A percentile compares a stretch with the other conserved stretches of the same genome.
Evolutionary conservation across 345 rosid species (phyloP).

Genomic region (Balakata baccata): DNA sequence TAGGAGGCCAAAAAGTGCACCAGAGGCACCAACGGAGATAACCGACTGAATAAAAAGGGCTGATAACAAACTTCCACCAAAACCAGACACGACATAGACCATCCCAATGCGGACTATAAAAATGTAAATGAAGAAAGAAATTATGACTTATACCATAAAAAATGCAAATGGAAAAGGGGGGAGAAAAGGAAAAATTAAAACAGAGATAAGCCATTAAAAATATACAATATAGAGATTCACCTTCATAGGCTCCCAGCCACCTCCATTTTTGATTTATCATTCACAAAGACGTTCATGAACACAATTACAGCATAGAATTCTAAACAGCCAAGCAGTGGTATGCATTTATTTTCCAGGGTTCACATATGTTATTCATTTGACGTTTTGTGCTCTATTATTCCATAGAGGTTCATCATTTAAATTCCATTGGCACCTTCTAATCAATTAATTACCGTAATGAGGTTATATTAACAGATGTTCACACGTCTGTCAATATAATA

Average conservation of each 20-base stretch:
- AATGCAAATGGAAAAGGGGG: neutral
- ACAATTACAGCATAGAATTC: neutral
- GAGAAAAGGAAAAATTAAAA: neutral
- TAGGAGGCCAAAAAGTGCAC: constrained; percentile 90
- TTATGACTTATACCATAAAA: neutral
- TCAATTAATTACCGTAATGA: neutral
- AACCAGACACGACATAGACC: constrained; percentile 82
- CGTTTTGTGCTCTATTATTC: neutral
- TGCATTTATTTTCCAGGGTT: neutral
- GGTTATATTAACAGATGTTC: neutral
- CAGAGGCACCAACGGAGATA: constrained; percentile 96
- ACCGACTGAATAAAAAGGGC: constrained; percentile 73
- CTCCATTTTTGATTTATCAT: neutral
- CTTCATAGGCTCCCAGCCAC: neutral
- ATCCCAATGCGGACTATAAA: constrained; percentile 65
- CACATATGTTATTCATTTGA: neutral
- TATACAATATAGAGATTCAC: neutral
- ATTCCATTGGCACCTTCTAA: neutral
- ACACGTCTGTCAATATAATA: too few relatives aligned
- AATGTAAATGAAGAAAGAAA: neutral
- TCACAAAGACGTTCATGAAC: neutral
- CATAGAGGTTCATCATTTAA: neutral
- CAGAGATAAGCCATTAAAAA: too few relatives aligned
- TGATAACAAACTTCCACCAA: constrained; percentile 92
- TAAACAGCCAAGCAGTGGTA: neutral